These are phyloP conservation scores for Verticillium isaacii DNA, from an alignment of 2,329 filamentous ascomycete species.

Conservation along the genomic window DNA sequence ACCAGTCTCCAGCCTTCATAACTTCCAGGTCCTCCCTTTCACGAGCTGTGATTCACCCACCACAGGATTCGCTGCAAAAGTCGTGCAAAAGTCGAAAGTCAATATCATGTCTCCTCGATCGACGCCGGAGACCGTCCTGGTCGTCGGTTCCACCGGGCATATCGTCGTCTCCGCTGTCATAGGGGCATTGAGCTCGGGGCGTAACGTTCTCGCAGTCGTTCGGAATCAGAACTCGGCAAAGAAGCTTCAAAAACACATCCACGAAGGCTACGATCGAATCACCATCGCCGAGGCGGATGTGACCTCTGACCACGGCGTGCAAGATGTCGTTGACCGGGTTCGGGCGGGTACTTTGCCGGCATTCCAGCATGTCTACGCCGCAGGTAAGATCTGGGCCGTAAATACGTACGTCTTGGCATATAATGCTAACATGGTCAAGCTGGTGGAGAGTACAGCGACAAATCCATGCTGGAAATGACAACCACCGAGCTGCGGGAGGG, in stretches of 20 bases:
- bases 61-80: too few species aligned
- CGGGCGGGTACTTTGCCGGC: constrained; percentile 24
- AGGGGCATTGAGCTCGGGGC: constrained; percentile 20
- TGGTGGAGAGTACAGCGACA: constrained; percentile 18
- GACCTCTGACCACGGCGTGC: constrained; percentile 21
- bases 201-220: constrained; percentile 1
- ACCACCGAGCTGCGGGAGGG: constrained; percentile 14
- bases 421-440: constrained; percentile 8
- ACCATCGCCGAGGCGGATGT: constrained; percentile 27
- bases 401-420: background rate
- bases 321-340: constrained; percentile 28
- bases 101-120: too few species aligned
- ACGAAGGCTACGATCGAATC: constrained; percentile 17
- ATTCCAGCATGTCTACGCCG: constrained; percentile 31
- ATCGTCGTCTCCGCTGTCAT: constrained; percentile 28
- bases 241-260: too few species aligned
- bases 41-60: too few species aligned
- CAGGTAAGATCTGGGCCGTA: constrained; percentile 15
- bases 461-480: constrained; percentile 16
- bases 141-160: constrained; percentile 33
- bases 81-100: too few species aligned
- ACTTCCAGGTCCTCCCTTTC: too few species aligned
- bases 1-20: too few species aligned
- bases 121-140: constrained; percentile 24
- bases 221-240: too few species aligned